phyloP scores from a whole-genome alignment of 352 stramenopile genomes.

The Phytophthora chlamydospora region DNA sequence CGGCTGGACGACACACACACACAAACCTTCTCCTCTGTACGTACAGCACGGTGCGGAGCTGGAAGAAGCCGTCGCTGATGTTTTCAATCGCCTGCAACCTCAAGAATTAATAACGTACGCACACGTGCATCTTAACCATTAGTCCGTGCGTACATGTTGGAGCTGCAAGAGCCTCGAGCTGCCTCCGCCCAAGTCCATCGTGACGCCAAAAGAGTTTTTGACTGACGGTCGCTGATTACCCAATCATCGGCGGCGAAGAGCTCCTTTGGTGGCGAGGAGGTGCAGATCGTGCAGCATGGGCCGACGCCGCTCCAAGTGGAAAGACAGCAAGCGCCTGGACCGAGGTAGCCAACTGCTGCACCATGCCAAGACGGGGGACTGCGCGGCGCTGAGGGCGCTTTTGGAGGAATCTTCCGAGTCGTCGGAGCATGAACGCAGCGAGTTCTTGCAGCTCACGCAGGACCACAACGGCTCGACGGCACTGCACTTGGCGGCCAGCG shows the following conservation, averaged over 20 bases:
- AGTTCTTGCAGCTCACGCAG: slow-evolving; percentile 67
- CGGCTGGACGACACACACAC: background rate
- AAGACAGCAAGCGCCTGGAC: slow-evolving; percentile 47
- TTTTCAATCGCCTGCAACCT: slow-evolving; percentile 52
- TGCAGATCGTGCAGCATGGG: slow-evolving; percentile 52
- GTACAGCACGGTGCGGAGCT: slow-evolving; percentile 71
- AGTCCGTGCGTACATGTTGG: slow-evolving; percentile 14
- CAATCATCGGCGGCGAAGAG: slow-evolving; percentile 23
- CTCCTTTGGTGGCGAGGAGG: slow-evolving; percentile 20
- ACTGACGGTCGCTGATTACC: slow-evolving; percentile 4
- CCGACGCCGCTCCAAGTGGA: slow-evolving; percentile 73
- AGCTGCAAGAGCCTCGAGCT: slow-evolving; percentile 15
- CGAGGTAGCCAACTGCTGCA: slow-evolving; percentile 54
- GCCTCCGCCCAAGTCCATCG: slow-evolving; percentile 4
- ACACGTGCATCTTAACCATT: too few species aligned
- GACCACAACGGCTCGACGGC: slow-evolving; percentile 73
- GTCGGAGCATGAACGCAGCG: slow-evolving; percentile 23
- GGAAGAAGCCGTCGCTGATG: slow-evolving; percentile 69
- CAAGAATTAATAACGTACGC: background rate
- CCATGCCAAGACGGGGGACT: slow-evolving; percentile 50
- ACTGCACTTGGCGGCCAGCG: slow-evolving; percentile 65
- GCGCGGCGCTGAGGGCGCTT: slow-evolving; percentile 36
- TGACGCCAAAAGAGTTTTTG: slow-evolving; percentile 8
- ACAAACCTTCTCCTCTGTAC: slow-evolving; percentile 7
- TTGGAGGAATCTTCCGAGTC: slow-evolving; percentile 27